phyloP scores from a whole-genome alignment of 306 rosid genomes.

The Notholithocarpus densiflorus region DNA sequence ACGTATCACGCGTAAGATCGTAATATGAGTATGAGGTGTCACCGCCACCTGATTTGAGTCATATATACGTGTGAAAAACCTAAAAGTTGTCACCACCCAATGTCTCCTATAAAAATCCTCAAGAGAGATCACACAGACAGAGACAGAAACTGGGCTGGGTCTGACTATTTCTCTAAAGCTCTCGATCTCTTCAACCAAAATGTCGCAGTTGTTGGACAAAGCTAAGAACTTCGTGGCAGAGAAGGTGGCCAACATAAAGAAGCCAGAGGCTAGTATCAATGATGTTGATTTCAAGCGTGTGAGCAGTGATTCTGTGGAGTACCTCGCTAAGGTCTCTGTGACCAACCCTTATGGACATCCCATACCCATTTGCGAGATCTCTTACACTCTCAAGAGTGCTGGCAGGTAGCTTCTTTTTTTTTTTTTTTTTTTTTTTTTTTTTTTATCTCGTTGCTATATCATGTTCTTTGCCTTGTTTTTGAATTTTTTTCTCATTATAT shows the following conservation, averaged over 20 bases:
- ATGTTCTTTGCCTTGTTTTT: background rate
- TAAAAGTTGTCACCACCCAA: no score
- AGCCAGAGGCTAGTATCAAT: slow-evolving; percentile 65
- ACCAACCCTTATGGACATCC: slow-evolving; percentile 50
- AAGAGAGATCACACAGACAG: background rate
- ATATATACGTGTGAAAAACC: no score
- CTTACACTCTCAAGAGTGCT: slow-evolving; percentile 68
- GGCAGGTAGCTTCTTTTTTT: slow-evolving; percentile 20
- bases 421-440: background rate
- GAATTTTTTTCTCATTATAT: no score
- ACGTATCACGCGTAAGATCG: background rate
- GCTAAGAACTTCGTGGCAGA: slow-evolving; percentile 55
- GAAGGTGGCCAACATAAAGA: slow-evolving; percentile 41
- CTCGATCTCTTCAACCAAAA: slow-evolving; percentile 7
- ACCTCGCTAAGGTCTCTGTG: slow-evolving; percentile 56
- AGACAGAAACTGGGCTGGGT: background rate
- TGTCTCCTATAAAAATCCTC: no score
- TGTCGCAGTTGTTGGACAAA: slow-evolving; percentile 55
- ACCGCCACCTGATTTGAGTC: no score
- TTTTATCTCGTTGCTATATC: background rate
- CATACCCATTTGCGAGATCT: slow-evolving; percentile 65
- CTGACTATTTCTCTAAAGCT: background rate
- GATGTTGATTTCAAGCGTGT: slow-evolving; percentile 66
- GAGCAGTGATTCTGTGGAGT: slow-evolving; percentile 47
- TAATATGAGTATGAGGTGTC: no score